Base-by-base conservation (phyloP, 768 basidiomycete species). In the Russula earlei region DNA sequence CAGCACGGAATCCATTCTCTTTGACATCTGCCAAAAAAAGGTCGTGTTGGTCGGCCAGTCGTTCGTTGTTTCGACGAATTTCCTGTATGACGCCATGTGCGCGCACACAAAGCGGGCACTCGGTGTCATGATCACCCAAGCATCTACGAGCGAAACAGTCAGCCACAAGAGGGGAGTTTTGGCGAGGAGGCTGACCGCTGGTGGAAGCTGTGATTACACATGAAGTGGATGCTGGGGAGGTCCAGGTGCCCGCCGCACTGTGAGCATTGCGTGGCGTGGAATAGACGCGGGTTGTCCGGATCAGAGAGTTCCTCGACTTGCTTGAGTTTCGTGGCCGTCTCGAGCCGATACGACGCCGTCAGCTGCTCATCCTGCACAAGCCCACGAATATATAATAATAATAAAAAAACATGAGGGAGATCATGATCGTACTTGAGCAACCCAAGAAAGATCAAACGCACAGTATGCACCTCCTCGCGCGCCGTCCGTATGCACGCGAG, bases 161-260 rank as follows among this genome's bases (percentile, higher is more conserved):
- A 27, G 27, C 12, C 2, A 33, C 19, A 43, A 37, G 20, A 34
- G 33, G 50, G 52, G 45, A 11, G 10, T 24, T 15, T 31, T 49
- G 20, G 3, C n/a, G 20, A 4, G 50, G 17, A n/a, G 41, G 67
- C 71, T 42, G 51, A 90, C 91, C 93, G 77, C 67, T 95, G 91
- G 67, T 99, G 96, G 72, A 91, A 98, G 58, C 90, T 92, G 67
- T 98, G 96, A 64, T 86, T 84, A 70, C 95, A 99, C 95, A 98
- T 96, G 66, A 97, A 98, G 69, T 98, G 94, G 6, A 98, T 77
- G 61, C 82, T 87, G 0, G 96, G 95, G 10, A 97, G 79, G 67
- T 97, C 94, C 57, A 98, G 80, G 63, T 88, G 90, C 1, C 85
- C 90, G 15, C 84, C 79, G 68, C 96, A 98, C 4, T 84, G 79